Conservation (phyloP, 2,329 filamentous ascomycete genomes). For the Lasiodiplodia theobromae region DNA sequence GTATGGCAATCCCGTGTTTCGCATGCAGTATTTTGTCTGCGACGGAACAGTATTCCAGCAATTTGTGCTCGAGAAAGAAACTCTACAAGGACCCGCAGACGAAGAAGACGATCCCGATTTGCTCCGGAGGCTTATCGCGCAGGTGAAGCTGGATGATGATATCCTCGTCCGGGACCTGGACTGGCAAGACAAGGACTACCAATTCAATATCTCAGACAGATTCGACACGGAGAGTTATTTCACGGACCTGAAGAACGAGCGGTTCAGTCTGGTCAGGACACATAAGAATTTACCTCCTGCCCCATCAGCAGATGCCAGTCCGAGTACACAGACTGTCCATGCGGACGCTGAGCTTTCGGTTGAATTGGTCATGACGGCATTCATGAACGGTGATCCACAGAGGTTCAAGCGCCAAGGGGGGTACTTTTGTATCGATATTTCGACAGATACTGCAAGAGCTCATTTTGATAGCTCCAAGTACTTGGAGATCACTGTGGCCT, state of each 20-base stretch:
- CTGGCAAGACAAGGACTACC: background rate
- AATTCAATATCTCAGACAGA: no score
- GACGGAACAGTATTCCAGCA: background rate
- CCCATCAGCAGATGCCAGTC: background rate
- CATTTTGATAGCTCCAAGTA: no score
- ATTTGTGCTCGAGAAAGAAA: background rate
- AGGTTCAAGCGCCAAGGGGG: no score
- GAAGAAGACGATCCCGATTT: no score
- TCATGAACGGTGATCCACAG: background rate
- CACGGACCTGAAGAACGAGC: background rate
- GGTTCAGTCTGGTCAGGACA: background rate
- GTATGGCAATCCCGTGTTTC: accelerated
- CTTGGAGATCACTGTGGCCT: no score
- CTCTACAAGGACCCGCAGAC: no score
- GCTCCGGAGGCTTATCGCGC: no score
- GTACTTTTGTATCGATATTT: no score
- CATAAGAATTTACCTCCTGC: background rate
- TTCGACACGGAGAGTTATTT: no score
- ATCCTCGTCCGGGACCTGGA: background rate
- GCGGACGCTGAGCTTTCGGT: background rate
- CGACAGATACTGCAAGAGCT: no score
- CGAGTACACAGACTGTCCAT: no score
- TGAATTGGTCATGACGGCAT: background rate
- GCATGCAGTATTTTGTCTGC: background rate
- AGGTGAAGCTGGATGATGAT: background rate